Percentiles rank a stretch among this genome's conserved stretches.
Evolutionary conservation across 2,329 filamentous ascomycete species (phyloP).

Genomic region (Paraconiothyrium brasiliense): DNA sequence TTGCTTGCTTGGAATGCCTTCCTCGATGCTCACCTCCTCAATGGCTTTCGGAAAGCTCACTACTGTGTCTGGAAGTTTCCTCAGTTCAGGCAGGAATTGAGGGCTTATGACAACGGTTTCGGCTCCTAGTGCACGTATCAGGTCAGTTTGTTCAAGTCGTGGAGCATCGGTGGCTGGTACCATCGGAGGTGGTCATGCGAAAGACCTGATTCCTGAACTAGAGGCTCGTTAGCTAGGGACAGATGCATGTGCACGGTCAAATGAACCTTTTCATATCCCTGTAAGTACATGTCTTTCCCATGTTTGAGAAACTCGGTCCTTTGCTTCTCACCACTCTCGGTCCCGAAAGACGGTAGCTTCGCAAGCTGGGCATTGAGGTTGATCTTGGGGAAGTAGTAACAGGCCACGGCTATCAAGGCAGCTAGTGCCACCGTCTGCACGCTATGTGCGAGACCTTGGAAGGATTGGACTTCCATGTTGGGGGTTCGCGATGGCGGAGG

Average conservation of each 20-base stretch:
- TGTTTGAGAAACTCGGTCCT: constrained; percentile 32
- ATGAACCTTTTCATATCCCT: constrained; percentile 41
- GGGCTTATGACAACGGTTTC: constrained; percentile 38
- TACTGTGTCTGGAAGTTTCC: constrained; percentile 43
- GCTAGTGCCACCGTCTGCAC: constrained; percentile 23
- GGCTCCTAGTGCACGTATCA: constrained; percentile 29
- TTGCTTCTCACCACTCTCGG: constrained; percentile 28
- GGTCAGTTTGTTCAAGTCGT: constrained; percentile 9
- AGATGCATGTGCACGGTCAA: too few species aligned
- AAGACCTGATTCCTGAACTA: constrained; percentile 43
- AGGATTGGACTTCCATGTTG: constrained; percentile 13
- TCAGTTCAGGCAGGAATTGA: constrained; percentile 44
- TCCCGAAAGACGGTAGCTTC: constrained; percentile 35
- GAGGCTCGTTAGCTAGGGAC: constrained; percentile 15
- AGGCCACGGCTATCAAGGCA: constrained; percentile 34
- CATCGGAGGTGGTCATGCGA: constrained; percentile 30
- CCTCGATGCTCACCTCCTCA: constrained; percentile 28
- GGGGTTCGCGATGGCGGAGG: background rate
- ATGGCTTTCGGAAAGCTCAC: constrained; percentile 43
- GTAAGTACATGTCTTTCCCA: constrained; percentile 36
- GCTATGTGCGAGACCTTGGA: constrained; percentile 2
- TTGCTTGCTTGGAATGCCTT: background rate
- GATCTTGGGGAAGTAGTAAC: constrained; percentile 32
- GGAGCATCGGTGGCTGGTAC: constrained; percentile 17
- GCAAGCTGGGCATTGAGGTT: constrained; percentile 32